A percentile compares a stretch with the other conserved stretches of the same genome.
phyloP scores from a whole-genome alignment of 176 grass and related monocot species.

The Elymus sibiricus region DNA sequence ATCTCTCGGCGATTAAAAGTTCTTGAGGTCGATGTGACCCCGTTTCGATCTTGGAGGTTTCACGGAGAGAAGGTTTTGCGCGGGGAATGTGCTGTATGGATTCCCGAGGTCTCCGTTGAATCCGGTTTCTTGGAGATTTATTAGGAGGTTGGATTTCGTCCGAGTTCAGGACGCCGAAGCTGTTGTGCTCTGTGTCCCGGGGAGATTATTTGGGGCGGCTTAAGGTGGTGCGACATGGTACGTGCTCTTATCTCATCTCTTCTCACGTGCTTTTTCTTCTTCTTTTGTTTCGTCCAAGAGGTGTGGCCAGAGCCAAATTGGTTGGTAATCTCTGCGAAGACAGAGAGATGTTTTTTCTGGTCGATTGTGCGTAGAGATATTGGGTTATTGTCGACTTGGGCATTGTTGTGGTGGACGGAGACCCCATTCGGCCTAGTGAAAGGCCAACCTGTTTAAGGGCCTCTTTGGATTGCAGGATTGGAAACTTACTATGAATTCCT shows the following conservation, averaged over 20 bases:
- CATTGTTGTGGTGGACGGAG: too few species aligned
- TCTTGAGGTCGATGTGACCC: neutral
- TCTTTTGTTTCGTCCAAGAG: neutral
- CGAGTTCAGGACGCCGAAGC: neutral
- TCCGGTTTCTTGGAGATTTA: neutral
- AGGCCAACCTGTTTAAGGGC: too few species aligned
- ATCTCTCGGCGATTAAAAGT: neutral
- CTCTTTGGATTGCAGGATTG: too few species aligned
- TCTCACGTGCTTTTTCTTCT: neutral
- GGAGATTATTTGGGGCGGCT: neutral
- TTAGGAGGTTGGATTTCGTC: neutral
- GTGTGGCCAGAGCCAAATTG: neutral
- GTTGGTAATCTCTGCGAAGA: neutral
- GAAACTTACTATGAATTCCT: too few species aligned
- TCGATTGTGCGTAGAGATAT: neutral
- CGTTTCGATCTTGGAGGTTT: neutral
- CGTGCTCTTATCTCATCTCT: neutral
- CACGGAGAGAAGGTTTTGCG: neutral
- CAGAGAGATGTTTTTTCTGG: neutral
- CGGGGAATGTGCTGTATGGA: neutral
- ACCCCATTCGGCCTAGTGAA: too few species aligned
- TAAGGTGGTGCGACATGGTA: constrained; percentile 5
- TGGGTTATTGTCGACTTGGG: neutral
- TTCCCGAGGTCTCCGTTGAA: neutral
- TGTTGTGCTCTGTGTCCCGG: too few species aligned